Evolutionary conservation across 139 green algal species (phyloP).

Genomic region (Helicosporidium sp.): DNA sequence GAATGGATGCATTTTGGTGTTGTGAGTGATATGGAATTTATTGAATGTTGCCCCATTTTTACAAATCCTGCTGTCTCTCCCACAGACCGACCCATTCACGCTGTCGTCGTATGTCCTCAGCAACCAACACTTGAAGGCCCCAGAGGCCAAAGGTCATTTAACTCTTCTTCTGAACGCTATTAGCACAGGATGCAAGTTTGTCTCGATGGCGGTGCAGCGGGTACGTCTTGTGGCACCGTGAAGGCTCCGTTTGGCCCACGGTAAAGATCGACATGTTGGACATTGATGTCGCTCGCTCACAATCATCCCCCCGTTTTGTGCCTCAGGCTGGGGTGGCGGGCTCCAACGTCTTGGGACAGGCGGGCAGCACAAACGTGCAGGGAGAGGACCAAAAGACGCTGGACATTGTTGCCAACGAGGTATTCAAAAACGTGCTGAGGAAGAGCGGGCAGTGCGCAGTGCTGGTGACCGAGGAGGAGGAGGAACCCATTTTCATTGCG

Average conservation of each 20-base stretch:
- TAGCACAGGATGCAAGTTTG: constrained; percentile 44
- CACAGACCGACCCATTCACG: constrained; percentile 25
- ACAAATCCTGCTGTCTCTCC: not conserved
- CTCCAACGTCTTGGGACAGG: constrained; percentile 27
- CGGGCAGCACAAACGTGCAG: constrained; percentile 34
- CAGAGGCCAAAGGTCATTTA: constrained; percentile 22
- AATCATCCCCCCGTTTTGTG: not conserved
- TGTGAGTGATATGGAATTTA: not conserved
- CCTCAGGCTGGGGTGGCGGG: constrained; percentile 30
- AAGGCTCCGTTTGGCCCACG: not conserved
- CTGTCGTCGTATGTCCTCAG: constrained; percentile 19
- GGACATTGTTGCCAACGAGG: constrained; percentile 46
- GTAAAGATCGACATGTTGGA: not conserved
- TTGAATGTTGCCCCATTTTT: not conserved
- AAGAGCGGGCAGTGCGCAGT: constrained; percentile 29
- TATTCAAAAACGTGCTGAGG: constrained; percentile 36
- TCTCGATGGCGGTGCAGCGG: constrained; percentile 25
- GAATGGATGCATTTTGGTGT: not conserved
- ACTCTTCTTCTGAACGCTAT: constrained; percentile 38
- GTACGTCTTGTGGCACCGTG: not conserved
- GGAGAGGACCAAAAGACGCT: constrained; percentile 56
- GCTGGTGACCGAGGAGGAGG: constrained; percentile 40
- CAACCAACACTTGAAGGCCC: constrained; percentile 18
- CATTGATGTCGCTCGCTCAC: not conserved
- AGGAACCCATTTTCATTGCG: constrained; percentile 28